Evolutionary conservation across 306 rosid species (phyloP).

Genomic region (Pueraria montana): DNA sequence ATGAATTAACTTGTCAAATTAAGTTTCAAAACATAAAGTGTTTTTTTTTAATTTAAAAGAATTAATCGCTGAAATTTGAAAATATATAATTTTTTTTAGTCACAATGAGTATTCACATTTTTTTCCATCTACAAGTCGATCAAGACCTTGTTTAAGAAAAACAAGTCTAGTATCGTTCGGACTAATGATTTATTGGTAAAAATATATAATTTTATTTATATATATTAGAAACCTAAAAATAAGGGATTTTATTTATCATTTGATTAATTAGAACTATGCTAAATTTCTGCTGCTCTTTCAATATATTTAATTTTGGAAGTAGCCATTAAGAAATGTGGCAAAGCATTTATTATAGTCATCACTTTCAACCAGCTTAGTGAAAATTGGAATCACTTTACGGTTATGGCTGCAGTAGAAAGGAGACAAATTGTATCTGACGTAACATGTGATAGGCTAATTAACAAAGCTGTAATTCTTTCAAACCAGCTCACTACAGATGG

Average conservation of each 20-base stretch:
- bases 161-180: too few species aligned
- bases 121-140: too few species aligned
- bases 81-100: too few species aligned
- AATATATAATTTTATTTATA: neutral
- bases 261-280: neutral
- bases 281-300: neutral
- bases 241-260: neutral
- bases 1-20: too few species aligned
- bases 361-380: conserved; percentile 26
- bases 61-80: neutral
- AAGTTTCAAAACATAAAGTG: too few species aligned
- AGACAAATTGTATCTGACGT: conserved; percentile 42
- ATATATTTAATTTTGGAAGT: neutral
- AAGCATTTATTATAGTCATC: neutral
- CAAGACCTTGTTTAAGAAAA: too few species aligned
- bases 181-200: too few species aligned
- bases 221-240: too few species aligned
- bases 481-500: conserved; percentile 42
- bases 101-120: too few species aligned
- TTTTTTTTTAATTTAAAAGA: too few species aligned
- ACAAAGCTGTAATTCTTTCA: conserved; percentile 36
- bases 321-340: neutral
- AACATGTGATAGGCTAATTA: conserved; percentile 17
- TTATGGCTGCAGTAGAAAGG: conserved; percentile 9
- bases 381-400: conserved; percentile 12